These are phyloP conservation scores for Plasmodium gallinaceum DNA, from an alignment of 169 alveolate genomes.

Conservation along the genomic window DNA sequence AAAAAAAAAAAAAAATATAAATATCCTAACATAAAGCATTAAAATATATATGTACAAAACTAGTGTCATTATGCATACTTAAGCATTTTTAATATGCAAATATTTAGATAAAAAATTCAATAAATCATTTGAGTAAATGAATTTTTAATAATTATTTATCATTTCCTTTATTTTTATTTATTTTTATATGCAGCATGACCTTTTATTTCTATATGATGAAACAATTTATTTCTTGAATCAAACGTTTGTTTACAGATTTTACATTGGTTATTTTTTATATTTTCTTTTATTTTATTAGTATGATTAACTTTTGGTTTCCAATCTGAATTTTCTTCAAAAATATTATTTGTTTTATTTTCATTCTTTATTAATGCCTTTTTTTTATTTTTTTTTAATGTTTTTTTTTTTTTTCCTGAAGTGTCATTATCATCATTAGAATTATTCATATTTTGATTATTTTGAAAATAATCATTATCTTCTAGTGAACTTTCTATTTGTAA, in stretches of 20 bases:
- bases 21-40: neutral
- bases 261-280: conserved; percentile 21
- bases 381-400: conserved; percentile 11
- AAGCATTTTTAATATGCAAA: neutral
- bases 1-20: too few relatives aligned
- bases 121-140: neutral
- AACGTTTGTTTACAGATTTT: conserved; percentile 42
- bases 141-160: conserved; percentile 1
- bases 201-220: conserved; percentile 77
- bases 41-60: conserved; percentile 2
- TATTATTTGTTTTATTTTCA: neutral
- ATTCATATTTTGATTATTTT: neutral
- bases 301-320: neutral
- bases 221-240: conserved; percentile 79
- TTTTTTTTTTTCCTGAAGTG: conserved; percentile 33
- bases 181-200: conserved; percentile 78
- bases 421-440: conserved; percentile 20
- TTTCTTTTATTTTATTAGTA: conserved; percentile 37
- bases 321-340: conserved; percentile 8
- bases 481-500: neutral
- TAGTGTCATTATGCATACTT: neutral
- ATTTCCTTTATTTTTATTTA: conserved; percentile 12
- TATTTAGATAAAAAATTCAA: neutral
- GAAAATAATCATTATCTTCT: neutral
- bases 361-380: neutral